Base-by-base conservation (phyloP, 768 basidiomycete genomes). In the Termitomyces sp. region DNA sequence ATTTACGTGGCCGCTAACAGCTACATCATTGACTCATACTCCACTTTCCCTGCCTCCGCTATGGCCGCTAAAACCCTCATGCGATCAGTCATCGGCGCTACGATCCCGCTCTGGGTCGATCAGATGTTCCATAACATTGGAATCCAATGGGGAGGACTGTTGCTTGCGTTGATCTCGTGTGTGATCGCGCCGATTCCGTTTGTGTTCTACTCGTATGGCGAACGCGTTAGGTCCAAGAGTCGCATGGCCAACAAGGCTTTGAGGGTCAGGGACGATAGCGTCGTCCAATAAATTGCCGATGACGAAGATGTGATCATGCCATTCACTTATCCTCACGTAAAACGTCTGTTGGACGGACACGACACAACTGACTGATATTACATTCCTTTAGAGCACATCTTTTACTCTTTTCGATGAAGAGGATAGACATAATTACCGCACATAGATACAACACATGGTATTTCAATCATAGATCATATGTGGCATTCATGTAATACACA, bases 11-110 rank as follows among this genome's bases (percentile, higher is more conserved):
- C 74, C 40, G 74, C 73, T 17, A 74, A 77, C 63, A 74, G 73
- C 5, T 77, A 76, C 64, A 75, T 78, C 67, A 69, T 78, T 56
- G 76, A 77, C 64, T 71, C 70, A 14, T 75, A 74, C 67, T 68
- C 67, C 57, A 59, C 63, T 42, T 76, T 68, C 59, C 74, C 78
- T 10, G 78, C 78, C 2, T 73, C 72, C 15, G 77, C 77, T 5
- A 72, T 78, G 59, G 77, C 77, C 11, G 77, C 77, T 3, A 76
- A 75, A 58, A 76, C 77, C 12, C 60, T 75, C 47, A 60, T 75
- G 62, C 71, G 75, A 5, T 73, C 73, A 2, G 64, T 69, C 50
- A 62, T 71, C 42, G 74, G 74, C 15, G 71, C 74, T 8, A 68
- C 70, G 60, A 68, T 77, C 12, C 75, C 75, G 11, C 63, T 77